A percentile compares a stretch with the other conserved stretches of the same genome.
Evolutionary conservation across 2,329 filamentous ascomycete genomes (phyloP).

Genomic region (Westerdykella aurantiaca): DNA sequence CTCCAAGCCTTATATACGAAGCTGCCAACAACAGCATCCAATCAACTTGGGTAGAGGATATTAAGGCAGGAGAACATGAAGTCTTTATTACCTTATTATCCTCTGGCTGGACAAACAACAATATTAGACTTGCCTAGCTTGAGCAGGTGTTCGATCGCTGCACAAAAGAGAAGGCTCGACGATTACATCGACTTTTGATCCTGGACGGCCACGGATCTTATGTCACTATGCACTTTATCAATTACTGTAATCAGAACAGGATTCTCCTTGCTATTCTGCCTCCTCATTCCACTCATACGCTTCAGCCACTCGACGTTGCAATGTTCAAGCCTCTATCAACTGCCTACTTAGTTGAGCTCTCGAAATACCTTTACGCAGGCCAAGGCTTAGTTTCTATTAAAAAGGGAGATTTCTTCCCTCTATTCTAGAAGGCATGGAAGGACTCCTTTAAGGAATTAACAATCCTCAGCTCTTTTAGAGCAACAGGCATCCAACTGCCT

Average conservation of each 20-base stretch:
- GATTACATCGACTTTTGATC: not conserved
- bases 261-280: not conserved
- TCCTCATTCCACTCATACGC: slow-evolving; percentile 2
- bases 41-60: too few species aligned
- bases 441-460: not conserved
- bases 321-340: slow-evolving; percentile 3
- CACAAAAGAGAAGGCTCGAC: too few species aligned
- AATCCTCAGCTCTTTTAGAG: slow-evolving; percentile 3
- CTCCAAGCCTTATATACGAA: slow-evolving; percentile 9
- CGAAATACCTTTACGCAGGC: not conserved
- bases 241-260: slow-evolving; percentile 10
- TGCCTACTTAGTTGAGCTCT: slow-evolving; percentile 1
- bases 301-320: slow-evolving; percentile 1
- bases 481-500: slow-evolving; percentile 3
- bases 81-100: too few species aligned
- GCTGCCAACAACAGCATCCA: slow-evolving; percentile 1
- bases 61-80: too few species aligned
- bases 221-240: slow-evolving; percentile 1
- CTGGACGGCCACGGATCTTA: not conserved
- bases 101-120: too few species aligned
- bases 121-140: too few species aligned
- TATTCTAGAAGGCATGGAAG: slow-evolving; percentile 4
- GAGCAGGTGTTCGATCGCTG: too few species aligned
- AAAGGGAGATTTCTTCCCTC: too few species aligned
- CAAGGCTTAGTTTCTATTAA: too few species aligned